Evolutionary conservation across 1,139 yeast genomes (phyloP), one percentile per base, ranked within the genome.

Genomic region (Kurtzmaniella natalensis): DNA sequence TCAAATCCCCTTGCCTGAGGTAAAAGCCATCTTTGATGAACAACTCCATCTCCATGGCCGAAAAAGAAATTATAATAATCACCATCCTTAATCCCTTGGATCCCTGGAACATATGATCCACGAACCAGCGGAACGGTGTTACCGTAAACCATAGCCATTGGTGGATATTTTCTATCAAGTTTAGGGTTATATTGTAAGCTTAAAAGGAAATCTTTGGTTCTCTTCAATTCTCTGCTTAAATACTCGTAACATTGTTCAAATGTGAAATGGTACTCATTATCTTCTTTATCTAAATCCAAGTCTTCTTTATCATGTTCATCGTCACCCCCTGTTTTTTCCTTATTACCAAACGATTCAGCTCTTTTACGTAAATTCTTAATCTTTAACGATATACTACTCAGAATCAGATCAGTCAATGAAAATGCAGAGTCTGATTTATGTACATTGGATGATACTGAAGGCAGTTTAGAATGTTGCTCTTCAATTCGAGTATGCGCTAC

Each of bases 41-140:
- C 84, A 11, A 88, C 96, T 22, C 96, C 96, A 51, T 88, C 96
- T 6, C 96, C 96, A 7, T 88, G 88, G 0, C 95, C 95, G 52
- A 85, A 87, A 46, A 72, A 76, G 46, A 86, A 81, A 45, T 84
- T 81, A 43, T 74, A 78, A 56, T 84, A 88, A 42, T 77, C 74
- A 5, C 95, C 95, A 24, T 71, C 70, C 42, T 64, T 69, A 38
- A 88, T 79, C 33, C 78, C 92, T 18, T 78, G 72, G n/a, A 53
- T 50, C 2, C 78, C 72, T 25, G 64, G 56, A 1, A 87, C 94
- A 34, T 77, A 59, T 2, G 86, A 81, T 2, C 89, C 94, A 35
- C 94, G 70, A 1, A 86, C 88, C 0, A 95, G 84, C 0, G 96
- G 96, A 1, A 86, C 83, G 5, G 72, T 68, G 49, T 83, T 77